phyloP scores from a whole-genome alignment of 2,329 filamentous ascomycete species.

The Ustulina deusta region DNA sequence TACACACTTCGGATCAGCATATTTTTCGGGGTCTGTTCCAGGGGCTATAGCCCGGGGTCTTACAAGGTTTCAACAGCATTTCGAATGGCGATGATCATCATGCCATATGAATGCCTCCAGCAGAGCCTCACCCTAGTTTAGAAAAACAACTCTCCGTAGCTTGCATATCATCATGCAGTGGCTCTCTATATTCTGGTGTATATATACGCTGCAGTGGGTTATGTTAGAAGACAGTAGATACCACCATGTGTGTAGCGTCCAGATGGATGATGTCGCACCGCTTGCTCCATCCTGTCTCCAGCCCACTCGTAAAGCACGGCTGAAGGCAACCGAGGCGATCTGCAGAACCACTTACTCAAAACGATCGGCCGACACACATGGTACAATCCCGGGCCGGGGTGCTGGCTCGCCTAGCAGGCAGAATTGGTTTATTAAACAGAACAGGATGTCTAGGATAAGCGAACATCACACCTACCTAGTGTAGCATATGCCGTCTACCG shows the following conservation, averaged over 20 bases:
- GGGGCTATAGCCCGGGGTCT: neutral
- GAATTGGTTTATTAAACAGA: neutral
- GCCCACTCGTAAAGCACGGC: neutral
- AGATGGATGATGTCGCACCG: slow-evolving; percentile 4
- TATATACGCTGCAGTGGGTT: neutral
- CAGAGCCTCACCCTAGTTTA: slow-evolving; percentile 6
- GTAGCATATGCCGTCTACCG: slow-evolving; percentile 1
- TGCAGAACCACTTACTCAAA: slow-evolving; percentile 16
- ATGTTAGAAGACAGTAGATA: neutral
- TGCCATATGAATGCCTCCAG: neutral
- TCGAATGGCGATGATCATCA: neutral
- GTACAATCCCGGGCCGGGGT: neutral
- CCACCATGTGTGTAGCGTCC: neutral
- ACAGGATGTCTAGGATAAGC: slow-evolving; percentile 10
- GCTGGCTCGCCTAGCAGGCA: neutral
- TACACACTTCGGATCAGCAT: slow-evolving; percentile 6
- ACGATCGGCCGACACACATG: neutral
- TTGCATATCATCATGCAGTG: neutral
- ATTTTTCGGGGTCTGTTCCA: neutral
- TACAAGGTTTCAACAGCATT: neutral
- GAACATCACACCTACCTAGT: slow-evolving; percentile 5
- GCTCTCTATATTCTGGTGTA: neutral
- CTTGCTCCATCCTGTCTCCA: neutral
- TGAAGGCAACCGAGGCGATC: slow-evolving; percentile 10
- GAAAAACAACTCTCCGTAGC: neutral